Evolutionary conservation across 208 protist species (phyloP).

Genomic region (Zelonia costaricensis): DNA sequence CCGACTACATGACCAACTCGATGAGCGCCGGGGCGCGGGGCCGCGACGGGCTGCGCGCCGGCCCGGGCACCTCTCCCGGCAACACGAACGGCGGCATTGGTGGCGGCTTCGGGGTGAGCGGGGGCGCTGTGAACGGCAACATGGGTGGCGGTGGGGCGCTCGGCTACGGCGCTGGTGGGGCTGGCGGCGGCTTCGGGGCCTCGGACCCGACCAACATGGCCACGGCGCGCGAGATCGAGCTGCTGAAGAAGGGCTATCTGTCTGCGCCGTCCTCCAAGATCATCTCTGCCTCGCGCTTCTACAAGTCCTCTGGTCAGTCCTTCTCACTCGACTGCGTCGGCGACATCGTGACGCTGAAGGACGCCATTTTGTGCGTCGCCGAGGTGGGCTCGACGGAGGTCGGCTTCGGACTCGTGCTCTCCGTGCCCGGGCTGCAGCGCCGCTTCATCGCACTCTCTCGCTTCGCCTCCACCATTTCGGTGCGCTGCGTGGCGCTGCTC

Average conservation of each 20-base stretch:
- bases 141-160: neutral
- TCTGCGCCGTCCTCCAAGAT: conserved; percentile 36
- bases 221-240: conserved; percentile 27
- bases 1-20: conserved; percentile 24
- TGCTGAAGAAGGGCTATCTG: conserved; percentile 43
- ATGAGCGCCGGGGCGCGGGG: conserved; percentile 6
- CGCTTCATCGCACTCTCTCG: conserved; percentile 63
- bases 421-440: conserved; percentile 53
- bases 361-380: conserved; percentile 78
- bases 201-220: conserved; percentile 19
- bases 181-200: neutral
- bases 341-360: conserved; percentile 56
- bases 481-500: conserved; percentile 62
- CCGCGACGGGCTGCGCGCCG: conserved; percentile 15
- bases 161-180: neutral
- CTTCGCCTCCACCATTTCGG: conserved; percentile 70
- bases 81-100: conserved; percentile 3
- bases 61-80: conserved; percentile 13
- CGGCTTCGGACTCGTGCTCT: conserved; percentile 58
- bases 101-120: neutral
- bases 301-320: conserved; percentile 47
- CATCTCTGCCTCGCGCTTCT: conserved; percentile 71
- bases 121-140: conserved; percentile 5
- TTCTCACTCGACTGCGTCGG: conserved; percentile 76
- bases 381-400: conserved; percentile 75